Evolutionary conservation across 768 basidiomycete genomes (phyloP).

Genomic region (Kwoniella sp.): DNA sequence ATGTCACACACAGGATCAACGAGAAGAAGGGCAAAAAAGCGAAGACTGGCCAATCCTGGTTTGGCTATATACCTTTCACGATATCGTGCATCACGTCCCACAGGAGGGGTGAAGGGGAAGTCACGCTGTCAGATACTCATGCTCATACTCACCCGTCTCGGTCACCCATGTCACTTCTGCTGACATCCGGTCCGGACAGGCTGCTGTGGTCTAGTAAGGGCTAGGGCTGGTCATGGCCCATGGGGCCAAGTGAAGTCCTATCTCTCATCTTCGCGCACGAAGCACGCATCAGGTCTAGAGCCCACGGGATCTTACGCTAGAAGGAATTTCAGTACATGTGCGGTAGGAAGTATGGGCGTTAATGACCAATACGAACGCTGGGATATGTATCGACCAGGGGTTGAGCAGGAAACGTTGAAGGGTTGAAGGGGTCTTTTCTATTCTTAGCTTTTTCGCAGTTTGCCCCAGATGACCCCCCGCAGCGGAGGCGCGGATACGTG

Average conservation of each 20-base stretch:
- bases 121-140: not conserved
- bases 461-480: not conserved
- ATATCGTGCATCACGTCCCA: not conserved
- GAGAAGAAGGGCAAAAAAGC: not conserved
- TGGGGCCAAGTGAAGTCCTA: too few relatives aligned
- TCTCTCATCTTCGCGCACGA: too few relatives aligned
- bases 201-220: too few relatives aligned
- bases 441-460: not conserved
- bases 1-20: not conserved
- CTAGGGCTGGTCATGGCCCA: not conserved
- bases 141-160: not conserved
- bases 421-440: not conserved
- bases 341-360: too few relatives aligned
- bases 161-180: too few relatives aligned
- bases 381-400: too few relatives aligned
- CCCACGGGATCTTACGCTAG: too few relatives aligned
- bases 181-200: not conserved
- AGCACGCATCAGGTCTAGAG: too few relatives aligned
- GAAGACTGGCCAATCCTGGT: not conserved
- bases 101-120: too few relatives aligned
- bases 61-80: not conserved
- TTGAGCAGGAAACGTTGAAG: not conserved
- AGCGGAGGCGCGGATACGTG: not conserved
- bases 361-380: too few relatives aligned
- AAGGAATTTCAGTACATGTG: too few relatives aligned